Percentiles rank a stretch among this genome's conserved stretches.
These are phyloP conservation scores for Kluyveromyces nonfermentans DNA, from an alignment of 805 yeast species.

Conservation along the genomic window DNA sequence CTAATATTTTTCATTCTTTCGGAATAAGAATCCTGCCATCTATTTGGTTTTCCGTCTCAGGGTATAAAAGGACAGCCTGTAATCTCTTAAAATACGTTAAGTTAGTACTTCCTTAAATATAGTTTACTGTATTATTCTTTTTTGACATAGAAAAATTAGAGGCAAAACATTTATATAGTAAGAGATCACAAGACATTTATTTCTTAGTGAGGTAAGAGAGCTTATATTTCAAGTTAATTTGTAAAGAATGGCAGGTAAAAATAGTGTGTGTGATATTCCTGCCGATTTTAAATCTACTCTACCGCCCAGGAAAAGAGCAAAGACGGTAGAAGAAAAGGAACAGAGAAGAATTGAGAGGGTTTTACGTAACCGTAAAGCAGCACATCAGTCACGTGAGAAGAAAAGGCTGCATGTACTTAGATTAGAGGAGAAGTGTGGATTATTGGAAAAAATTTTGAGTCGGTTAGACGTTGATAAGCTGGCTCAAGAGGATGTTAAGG, in stretches of 20 bases:
- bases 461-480: constrained; percentile 15
- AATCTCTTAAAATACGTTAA: no score
- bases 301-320: constrained; percentile 95
- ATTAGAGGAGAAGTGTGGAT: constrained; percentile 45
- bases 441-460: constrained; percentile 23
- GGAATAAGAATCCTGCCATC: no score
- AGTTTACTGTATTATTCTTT: no score
- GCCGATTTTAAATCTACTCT: constrained; percentile 40
- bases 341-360: constrained; percentile 92
- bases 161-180: not conserved
- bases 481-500: constrained; percentile 8
- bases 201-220: not conserved
- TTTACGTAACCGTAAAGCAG: constrained; percentile 89
- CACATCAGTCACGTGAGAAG: constrained; percentile 95
- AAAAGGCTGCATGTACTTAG: constrained; percentile 86
- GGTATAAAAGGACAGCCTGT: not conserved
- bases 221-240: not conserved
- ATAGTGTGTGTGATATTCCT: constrained; percentile 24
- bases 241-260: constrained; percentile 1
- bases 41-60: not conserved
- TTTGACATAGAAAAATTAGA: not conserved
- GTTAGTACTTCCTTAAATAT: no score
- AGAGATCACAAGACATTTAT: not conserved
- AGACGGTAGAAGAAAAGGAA: constrained; percentile 93
- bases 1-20: no score